A percentile compares a stretch with the other conserved stretches of the same genome.
Conservation (phyloP, 2,329 filamentous ascomycete species). For the Aspergillus pseudotamarii region DNA sequence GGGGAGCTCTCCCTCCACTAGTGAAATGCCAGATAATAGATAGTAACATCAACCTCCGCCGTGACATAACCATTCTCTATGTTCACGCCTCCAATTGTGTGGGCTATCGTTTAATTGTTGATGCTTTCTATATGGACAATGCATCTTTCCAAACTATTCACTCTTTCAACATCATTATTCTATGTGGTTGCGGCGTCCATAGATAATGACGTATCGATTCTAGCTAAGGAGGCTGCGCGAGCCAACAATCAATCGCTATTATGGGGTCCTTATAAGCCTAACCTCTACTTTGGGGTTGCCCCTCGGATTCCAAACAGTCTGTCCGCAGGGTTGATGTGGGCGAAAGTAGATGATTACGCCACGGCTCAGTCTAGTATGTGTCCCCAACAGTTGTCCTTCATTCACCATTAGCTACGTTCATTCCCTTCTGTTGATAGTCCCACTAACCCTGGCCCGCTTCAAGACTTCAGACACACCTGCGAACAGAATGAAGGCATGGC, state of each 20-base stretch:
- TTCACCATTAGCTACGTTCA: background rate
- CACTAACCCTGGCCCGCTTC: conserved; percentile 19
- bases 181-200: conserved; percentile 31
- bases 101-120: conserved; percentile 15
- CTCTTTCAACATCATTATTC: conserved; percentile 31
- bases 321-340: conserved; percentile 85
- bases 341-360: conserved; percentile 75
- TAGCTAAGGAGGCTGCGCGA: conserved; percentile 45
- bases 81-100: conserved; percentile 20
- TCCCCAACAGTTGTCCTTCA: background rate
- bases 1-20: conserved; percentile 11
- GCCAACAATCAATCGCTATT: conserved; percentile 79
- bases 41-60: conserved; percentile 12
- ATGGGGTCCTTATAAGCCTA: conserved; percentile 94
- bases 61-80: conserved; percentile 11
- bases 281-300: conserved; percentile 89
- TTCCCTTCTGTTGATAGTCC: background rate
- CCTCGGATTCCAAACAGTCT: conserved; percentile 81
- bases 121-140: conserved; percentile 31
- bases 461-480: conserved; percentile 90
- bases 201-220: conserved; percentile 35
- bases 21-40: conserved; percentile 23
- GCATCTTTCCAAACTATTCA: conserved; percentile 32
- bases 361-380: conserved; percentile 74
- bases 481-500: conserved; percentile 93